Base-by-base conservation (phyloP, 306 rosid species). In the Clitoria ternatea region DNA sequence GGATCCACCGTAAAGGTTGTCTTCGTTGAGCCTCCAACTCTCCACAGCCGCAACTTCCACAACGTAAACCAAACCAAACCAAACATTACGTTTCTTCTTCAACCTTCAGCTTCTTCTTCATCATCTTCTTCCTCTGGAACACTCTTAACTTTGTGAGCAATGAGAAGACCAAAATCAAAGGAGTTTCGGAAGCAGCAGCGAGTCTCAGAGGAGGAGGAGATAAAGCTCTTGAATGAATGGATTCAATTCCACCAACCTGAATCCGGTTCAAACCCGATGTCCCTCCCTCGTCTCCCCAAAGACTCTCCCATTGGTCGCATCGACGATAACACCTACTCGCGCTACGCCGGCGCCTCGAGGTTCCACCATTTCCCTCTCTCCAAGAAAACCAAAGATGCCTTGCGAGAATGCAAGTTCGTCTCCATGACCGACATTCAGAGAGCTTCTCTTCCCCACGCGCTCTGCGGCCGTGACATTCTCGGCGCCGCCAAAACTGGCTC, bases 401-500 rank as follows among this genome's bases (percentile, higher is more conserved):
- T 94, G 69, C 66, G 74, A 3, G 74, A 44, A 26, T 20, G 76
- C 8, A 84, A 81, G 61, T 91, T 48, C 71, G 53, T 66, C 3
- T 77, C 79, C 29, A 94, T 91, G 96, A 94, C 96, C 2, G 97
- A 94, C 29, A 85, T 94, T 12, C 97, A 94, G 84, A 85, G 87
- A 65, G 96, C 96, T 53, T 80, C 90, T 50, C 77, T 94, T 76
- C 99, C 99, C 2, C 99, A 94, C 61, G 85, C 96, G 1, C 87
- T 94, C 15, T 84, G 86, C 45, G 91, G 89, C 4, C 84, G 97
- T 29, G 97, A 94, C 52, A 72, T 94, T 79, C 95, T 89, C 26
- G 97, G 99, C 6, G 99, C 99, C 2, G 95, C 97, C 4, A 94
- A 91, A 70, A 91, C 96, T 14, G 96, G 96, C 19, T 94, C 99